Conservation (phyloP, 2,329 filamentous ascomycete genomes). For the Colletotrichum sp. region DNA sequence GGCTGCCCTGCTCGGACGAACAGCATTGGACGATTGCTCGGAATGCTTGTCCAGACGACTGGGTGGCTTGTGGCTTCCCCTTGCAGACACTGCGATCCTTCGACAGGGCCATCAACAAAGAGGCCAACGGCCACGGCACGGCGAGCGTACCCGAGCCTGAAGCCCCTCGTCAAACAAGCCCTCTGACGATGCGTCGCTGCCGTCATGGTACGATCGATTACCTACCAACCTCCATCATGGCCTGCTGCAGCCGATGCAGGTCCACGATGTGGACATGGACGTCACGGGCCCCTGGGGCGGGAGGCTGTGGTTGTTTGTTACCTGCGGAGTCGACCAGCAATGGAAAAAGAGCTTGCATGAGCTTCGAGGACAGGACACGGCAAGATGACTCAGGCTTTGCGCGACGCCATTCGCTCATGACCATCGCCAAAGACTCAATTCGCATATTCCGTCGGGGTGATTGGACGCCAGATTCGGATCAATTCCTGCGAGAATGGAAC, state of each 20-base stretch:
- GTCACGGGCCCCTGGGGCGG: background rate
- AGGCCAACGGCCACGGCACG: background rate
- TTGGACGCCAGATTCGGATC: background rate
- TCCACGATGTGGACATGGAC: background rate
- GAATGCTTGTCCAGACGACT: background rate
- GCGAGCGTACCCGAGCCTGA: constrained; percentile 2
- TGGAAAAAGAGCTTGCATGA: constrained; percentile 10
- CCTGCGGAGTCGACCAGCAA: background rate
- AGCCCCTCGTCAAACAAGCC: background rate
- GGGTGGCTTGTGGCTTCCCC: constrained; percentile 7
- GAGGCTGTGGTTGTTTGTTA: background rate
- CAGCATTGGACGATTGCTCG: background rate
- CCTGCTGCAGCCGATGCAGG: background rate
- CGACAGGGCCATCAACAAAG: background rate
- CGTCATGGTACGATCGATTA: background rate
- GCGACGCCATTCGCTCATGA: background rate
- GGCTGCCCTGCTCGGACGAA: background rate
- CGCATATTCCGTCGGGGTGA: background rate
- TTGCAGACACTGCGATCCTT: constrained; percentile 12
- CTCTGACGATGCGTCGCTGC: background rate
- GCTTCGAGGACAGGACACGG: background rate
- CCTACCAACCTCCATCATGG: background rate
- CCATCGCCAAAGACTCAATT: background rate
- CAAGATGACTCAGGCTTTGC: constrained; percentile 7
- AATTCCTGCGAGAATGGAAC: background rate